Conservation (phyloP, 1,284 basidiomycete genomes). For the Trametes sp. region DNA sequence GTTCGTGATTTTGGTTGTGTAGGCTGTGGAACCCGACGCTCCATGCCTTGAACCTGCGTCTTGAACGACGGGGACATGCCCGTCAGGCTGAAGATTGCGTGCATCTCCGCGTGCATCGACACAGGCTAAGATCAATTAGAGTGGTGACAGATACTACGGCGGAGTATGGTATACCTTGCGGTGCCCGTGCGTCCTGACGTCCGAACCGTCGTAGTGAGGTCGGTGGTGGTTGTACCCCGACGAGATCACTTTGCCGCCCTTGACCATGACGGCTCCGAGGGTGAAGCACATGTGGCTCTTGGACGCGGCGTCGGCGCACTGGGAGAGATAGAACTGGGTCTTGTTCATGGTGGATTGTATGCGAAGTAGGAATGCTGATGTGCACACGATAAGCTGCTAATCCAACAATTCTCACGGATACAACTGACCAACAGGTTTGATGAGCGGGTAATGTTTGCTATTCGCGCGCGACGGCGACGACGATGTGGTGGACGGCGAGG, state of each 20-base stretch:
- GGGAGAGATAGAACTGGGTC: conserved; percentile 60
- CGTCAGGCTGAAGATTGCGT: conserved; percentile 60
- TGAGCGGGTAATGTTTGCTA: not conserved
- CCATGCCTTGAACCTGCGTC: conserved; percentile 57
- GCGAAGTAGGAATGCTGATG: conserved; percentile 8
- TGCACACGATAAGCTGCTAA: conserved; percentile 7
- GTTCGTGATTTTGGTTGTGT: conserved; percentile 40
- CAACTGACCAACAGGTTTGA: not conserved
- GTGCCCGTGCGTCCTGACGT: conserved; percentile 49
- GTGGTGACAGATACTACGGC: not conserved
- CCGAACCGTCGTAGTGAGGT: conserved; percentile 59
- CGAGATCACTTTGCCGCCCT: conserved; percentile 63
- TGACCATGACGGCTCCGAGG: conserved; percentile 64
- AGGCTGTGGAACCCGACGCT: conserved; percentile 42
- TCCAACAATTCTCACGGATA: too few relatives aligned
- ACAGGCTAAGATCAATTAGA: conserved; percentile 45
- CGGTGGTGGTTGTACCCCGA: conserved; percentile 63
- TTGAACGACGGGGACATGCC: conserved; percentile 62
- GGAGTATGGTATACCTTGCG: conserved; percentile 43
- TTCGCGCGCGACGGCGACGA: conserved; percentile 5
- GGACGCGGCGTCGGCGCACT: conserved; percentile 58
- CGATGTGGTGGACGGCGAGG: not conserved
- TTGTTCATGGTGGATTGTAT: conserved; percentile 49
- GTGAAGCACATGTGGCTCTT: conserved; percentile 64
- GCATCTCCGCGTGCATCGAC: conserved; percentile 71